Base-by-base conservation (phyloP, 1,139 yeast species). In the Hansenula sp. region DNA sequence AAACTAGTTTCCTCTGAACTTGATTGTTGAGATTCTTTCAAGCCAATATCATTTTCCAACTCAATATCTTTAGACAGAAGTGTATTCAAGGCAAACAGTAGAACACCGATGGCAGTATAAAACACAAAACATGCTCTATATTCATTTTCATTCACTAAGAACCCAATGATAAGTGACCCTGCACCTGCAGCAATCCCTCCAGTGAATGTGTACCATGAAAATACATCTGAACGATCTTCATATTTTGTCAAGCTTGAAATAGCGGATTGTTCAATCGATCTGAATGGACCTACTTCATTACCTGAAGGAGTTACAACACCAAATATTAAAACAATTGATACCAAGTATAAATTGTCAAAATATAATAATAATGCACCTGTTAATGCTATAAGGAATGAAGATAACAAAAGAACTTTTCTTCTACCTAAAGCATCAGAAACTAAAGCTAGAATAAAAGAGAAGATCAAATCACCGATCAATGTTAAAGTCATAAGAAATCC, bases 221-320 rank as follows among this genome's bases (percentile, higher is more conserved):
- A 89, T 1, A 88, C 70, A 50, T 82, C 90, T 0, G 96, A 85
- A 40, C 95, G 69, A 47, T 79, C 78, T 43, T 72, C 74, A 37
- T 73, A 74, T 0, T 84, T 79, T 1, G 94, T 83, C 51, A 90
- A 66, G 60, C 87, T 94, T 0, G 96, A 95, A 41, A 90, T 71
- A 25, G 87, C 76, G 0, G 96, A 85, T 60, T 90, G 96, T 60
- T 90, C 97, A 17, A 90, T 80, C 1, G 94, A 81, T 59, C 88
- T 84, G 65, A 90, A 90, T 0, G 97, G 97, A 0, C 97, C 97
- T 0, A 93, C 88, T 60, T 90, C 97, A 54, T 84, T 90, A 16
- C 97, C 96, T 16, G 90, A 79, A 0, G 96, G 96, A 1, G 96
- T 88, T 5, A 90, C 84, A 13, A 90, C 88, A 28, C 88, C 88